A percentile compares a stretch with the other conserved stretches of the same genome.
phyloP scores from a whole-genome alignment of 169 alveolate species.

The Besnoitia besnoiti region DNA sequence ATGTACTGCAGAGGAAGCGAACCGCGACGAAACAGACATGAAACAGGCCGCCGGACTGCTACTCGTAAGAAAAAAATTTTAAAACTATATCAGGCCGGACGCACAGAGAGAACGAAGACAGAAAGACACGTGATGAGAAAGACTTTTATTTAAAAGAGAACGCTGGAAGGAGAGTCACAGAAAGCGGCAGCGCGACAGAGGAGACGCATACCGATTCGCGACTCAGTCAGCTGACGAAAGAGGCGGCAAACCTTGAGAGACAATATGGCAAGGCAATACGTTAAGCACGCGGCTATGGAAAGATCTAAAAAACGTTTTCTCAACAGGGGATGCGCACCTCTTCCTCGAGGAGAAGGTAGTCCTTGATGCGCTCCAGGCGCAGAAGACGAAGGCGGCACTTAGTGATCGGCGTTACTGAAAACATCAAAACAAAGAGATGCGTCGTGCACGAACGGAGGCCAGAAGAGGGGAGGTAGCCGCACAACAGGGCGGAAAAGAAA shows the following conservation, averaged over 20 bases:
- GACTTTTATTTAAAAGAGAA: too few relatives aligned
- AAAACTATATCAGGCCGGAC: too few relatives aligned
- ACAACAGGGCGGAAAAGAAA: not conserved
- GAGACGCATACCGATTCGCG: too few relatives aligned
- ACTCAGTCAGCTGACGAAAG: too few relatives aligned
- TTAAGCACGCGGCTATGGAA: too few relatives aligned
- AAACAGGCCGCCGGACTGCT: not conserved
- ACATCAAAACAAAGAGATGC: not conserved
- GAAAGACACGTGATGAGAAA: too few relatives aligned
- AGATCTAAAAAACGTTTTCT: not conserved
- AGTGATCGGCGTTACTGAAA: conserved; percentile 46
- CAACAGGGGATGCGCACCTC: conserved; percentile 51
- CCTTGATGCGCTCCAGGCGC: conserved; percentile 71
- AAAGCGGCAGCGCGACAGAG: too few relatives aligned
- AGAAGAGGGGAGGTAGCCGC: not conserved
- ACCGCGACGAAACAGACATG: not conserved
- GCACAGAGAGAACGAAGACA: too few relatives aligned
- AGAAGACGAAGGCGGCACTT: conserved; percentile 75
- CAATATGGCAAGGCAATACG: too few relatives aligned
- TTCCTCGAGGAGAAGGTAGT: conserved; percentile 74
- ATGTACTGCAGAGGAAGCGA: conserved; percentile 64
- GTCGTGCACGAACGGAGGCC: not conserved
- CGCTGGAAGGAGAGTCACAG: too few relatives aligned
- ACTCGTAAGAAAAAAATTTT: too few relatives aligned
- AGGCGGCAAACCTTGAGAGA: too few relatives aligned